Percentiles rank a stretch among this genome's conserved stretches.
phyloP scores from a whole-genome alignment of 2,329 filamentous ascomycete genomes.

The Harringtonia aguacate region DNA sequence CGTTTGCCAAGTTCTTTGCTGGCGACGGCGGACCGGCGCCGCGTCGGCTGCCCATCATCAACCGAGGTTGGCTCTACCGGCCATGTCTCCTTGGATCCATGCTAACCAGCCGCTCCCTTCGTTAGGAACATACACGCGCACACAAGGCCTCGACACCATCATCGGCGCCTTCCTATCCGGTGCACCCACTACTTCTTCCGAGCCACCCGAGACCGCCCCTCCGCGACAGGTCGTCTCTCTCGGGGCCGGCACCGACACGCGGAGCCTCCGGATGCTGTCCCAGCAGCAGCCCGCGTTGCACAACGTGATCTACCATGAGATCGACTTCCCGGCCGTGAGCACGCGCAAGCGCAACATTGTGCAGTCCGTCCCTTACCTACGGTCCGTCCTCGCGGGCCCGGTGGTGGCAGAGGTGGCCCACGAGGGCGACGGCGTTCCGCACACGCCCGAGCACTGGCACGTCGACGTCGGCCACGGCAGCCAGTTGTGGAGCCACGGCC shows the following conservation, averaged over 20 bases:
- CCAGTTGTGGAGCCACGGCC: constrained; percentile 46
- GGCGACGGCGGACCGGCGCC: constrained; percentile 32
- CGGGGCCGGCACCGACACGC: constrained; percentile 87
- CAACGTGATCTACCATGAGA: constrained; percentile 70
- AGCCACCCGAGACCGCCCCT: constrained; percentile 10
- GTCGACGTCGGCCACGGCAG: constrained; percentile 26
- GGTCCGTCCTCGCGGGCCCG: constrained; percentile 25
- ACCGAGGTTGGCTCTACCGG: constrained; percentile 55
- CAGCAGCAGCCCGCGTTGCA: constrained; percentile 17
- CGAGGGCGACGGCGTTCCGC: background rate
- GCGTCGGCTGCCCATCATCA: constrained; percentile 80
- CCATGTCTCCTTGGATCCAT: no score
- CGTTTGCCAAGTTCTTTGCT: constrained; percentile 64
- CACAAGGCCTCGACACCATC: constrained; percentile 69
- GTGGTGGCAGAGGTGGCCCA: constrained; percentile 3
- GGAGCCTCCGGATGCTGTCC: constrained; percentile 65
- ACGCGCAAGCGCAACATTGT: constrained; percentile 49
- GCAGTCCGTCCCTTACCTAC: constrained; percentile 32
- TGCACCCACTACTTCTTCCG: constrained; percentile 13
- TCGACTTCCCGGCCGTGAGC: constrained; percentile 77
- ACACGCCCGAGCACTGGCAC: constrained; percentile 25
- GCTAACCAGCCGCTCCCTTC: constrained; percentile 22
- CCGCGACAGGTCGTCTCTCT: constrained; percentile 79
- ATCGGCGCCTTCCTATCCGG: constrained; percentile 69
- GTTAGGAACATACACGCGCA: constrained; percentile 84